Conservation (phyloP, 257 asterid species). For the Ilex aquifolium region DNA sequence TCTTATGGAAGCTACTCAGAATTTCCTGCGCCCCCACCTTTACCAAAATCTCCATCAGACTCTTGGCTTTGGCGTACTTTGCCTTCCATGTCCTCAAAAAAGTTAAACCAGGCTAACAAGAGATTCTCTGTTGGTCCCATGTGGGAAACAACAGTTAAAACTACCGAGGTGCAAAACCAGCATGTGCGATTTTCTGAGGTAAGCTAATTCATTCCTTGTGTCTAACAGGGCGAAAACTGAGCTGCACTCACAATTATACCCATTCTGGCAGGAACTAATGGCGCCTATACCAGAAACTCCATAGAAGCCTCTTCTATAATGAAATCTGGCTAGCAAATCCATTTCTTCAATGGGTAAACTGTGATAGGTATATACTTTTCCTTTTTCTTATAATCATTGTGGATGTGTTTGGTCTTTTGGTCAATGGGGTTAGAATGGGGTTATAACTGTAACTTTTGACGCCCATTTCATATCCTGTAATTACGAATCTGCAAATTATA, state of each 20-base stretch:
- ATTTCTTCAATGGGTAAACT: conserved; percentile 4
- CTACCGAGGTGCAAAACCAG: conserved; percentile 38
- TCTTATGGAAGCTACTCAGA: conserved; percentile 8
- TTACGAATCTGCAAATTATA: not conserved
- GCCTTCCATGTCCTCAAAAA: conserved; percentile 52
- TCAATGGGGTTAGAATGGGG: conserved; percentile 12
- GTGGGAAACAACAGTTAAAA: conserved; percentile 63
- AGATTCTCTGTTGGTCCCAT: conserved; percentile 33
- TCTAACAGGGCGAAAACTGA: not conserved
- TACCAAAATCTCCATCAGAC: conserved; percentile 76
- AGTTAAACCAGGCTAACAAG: conserved; percentile 28
- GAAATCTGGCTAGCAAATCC: conserved; percentile 12
- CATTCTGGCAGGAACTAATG: conserved; percentile 39
- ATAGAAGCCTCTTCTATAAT: conserved; percentile 14
- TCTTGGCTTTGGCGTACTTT: conserved; percentile 88
- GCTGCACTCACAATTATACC: conserved; percentile 6
- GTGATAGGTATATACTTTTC: not conserved
- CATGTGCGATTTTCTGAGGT: conserved; percentile 53
- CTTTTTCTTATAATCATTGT: no score
- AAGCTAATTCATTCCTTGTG: not conserved
- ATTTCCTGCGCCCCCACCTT: conserved; percentile 58
- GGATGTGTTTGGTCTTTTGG: no score
- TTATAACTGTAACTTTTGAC: not conserved
- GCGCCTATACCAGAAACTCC: conserved; percentile 47
- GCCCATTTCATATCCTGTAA: conserved; percentile 9